Percentiles rank a stretch among this genome's conserved stretches.
Evolutionary conservation across 2,329 filamentous ascomycete species (phyloP).

Genomic region (Westerdykella aurantiaca): DNA sequence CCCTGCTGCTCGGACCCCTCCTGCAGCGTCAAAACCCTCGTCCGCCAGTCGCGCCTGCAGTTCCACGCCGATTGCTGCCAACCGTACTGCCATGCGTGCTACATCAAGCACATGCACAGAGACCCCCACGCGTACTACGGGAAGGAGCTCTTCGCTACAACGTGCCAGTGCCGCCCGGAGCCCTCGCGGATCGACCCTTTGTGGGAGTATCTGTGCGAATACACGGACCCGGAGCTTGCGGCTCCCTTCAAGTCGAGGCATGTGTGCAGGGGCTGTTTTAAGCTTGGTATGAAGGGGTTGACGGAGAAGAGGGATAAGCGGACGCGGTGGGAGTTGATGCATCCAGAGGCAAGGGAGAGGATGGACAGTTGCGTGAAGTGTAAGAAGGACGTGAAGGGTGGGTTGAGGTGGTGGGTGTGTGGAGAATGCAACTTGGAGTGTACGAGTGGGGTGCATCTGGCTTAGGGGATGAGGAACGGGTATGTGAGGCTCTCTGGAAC

Average conservation of each 20-base stretch:
- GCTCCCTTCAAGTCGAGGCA: not conserved
- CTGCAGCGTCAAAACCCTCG: not conserved
- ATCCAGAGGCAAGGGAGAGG: constrained; percentile 2
- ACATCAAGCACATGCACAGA: constrained; percentile 1
- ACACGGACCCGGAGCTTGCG: not conserved
- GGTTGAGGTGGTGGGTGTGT: constrained; percentile 25
- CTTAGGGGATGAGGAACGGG: constrained; percentile 5
- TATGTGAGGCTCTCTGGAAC: not conserved
- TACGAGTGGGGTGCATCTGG: constrained; percentile 8
- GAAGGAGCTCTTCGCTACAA: constrained; percentile 5
- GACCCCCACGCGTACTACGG: not conserved
- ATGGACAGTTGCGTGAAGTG: constrained; percentile 13
- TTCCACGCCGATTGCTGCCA: constrained; percentile 19
- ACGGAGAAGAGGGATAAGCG: constrained; percentile 6
- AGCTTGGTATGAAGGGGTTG: constrained; percentile 4
- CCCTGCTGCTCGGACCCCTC: constrained; percentile 16
- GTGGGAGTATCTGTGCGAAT: constrained; percentile 1
- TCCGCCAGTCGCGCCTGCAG: constrained; percentile 7
- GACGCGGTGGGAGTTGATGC: constrained; percentile 13
- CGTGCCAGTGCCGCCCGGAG: constrained; percentile 9
- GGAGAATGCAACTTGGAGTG: constrained; percentile 12
- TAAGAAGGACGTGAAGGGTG: constrained; percentile 7
- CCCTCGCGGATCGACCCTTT: not conserved
- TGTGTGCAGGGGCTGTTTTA: constrained; percentile 15
- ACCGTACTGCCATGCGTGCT: constrained; percentile 13